These are phyloP conservation scores for Rubia tinctorum DNA, from an alignment of 305 asterid genomes.

Conservation along the genomic window DNA sequence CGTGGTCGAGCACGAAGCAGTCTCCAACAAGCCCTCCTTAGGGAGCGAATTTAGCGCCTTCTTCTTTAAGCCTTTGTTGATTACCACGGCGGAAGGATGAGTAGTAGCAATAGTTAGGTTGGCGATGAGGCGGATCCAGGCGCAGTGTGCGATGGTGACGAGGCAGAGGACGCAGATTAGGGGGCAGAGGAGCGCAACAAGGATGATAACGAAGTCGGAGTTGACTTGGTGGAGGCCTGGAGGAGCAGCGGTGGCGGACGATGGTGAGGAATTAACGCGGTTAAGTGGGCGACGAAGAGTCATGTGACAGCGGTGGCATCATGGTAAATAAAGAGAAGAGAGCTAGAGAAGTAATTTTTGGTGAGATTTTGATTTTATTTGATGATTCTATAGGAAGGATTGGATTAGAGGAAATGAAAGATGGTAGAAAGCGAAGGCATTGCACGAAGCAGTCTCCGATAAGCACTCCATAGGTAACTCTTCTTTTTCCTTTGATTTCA, in stretches of 20 bases:
- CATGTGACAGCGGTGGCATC: background rate
- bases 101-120: constrained; percentile 10
- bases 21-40: too few species aligned
- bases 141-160: constrained; percentile 70
- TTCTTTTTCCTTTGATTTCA: too few species aligned
- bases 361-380: too few species aligned
- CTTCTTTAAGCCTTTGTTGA: constrained; percentile 57
- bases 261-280: constrained; percentile 31
- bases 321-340: too few species aligned
- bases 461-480: too few species aligned
- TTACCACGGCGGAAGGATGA: background rate
- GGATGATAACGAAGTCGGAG: constrained; percentile 56
- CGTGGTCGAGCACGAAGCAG: too few species aligned
- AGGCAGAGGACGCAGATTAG: too few species aligned
- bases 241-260: constrained; percentile 16
- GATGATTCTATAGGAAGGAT: too few species aligned
- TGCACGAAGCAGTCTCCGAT: too few species aligned
- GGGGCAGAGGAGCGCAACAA: constrained; percentile 72
- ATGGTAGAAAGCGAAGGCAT: background rate
- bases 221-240: constrained; percentile 15
- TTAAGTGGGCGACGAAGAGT: constrained; percentile 18
- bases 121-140: constrained; percentile 59
- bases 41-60: constrained; percentile 59
- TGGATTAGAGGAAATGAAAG: background rate
- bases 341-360: too few species aligned